Evolutionary conservation across 805 yeast genomes (phyloP).

Genomic region (Monosporozyma siamensis): DNA sequence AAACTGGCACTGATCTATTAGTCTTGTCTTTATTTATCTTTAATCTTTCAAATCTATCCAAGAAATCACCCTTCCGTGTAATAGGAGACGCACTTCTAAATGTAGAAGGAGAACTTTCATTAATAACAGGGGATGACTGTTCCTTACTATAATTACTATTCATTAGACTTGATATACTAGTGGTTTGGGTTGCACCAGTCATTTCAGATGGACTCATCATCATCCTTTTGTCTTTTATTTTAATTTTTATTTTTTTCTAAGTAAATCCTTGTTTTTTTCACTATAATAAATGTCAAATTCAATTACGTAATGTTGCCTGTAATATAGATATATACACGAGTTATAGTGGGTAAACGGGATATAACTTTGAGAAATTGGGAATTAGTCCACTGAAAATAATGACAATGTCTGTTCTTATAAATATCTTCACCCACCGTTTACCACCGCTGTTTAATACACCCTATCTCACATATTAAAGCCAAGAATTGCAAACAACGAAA

Average conservation of each 20-base stretch:
- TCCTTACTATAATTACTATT: background rate
- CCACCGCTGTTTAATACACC: too few species aligned
- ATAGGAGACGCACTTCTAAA: background rate
- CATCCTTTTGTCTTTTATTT: background rate
- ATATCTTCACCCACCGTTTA: too few species aligned
- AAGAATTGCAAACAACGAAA: too few species aligned
- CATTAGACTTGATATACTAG: background rate
- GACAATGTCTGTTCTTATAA: too few species aligned
- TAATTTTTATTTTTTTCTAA: background rate
- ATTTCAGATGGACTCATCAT: constrained; percentile 4
- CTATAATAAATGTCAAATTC: background rate
- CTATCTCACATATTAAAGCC: too few species aligned
- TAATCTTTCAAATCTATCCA: constrained; percentile 5
- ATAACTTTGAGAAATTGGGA: too few species aligned
- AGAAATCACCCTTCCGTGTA: background rate
- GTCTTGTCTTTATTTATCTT: background rate
- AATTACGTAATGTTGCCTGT: too few species aligned
- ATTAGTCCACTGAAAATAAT: too few species aligned
- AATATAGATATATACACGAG: too few species aligned
- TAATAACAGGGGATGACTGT: background rate
- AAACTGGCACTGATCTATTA: constrained; percentile 4
- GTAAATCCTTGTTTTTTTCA: background rate
- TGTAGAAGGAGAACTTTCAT: background rate
- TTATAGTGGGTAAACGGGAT: too few species aligned
- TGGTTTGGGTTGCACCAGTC: background rate